Base-by-base conservation (phyloP, 495 filamentous ascomycete species). In the Clavariopsis aquatica region DNA sequence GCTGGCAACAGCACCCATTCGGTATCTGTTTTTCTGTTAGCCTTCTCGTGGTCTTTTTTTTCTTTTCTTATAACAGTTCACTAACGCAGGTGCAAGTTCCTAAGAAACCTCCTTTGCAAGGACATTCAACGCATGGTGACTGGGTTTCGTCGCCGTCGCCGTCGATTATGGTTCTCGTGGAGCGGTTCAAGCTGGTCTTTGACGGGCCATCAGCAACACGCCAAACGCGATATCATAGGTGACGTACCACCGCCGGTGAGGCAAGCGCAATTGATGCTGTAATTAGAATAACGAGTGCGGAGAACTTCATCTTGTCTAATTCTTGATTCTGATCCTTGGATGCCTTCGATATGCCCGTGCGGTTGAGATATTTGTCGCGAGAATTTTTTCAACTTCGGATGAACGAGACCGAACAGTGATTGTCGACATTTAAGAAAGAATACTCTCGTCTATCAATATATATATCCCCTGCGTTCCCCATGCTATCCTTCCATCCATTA, bases 1-100 rank as follows among this genome's bases (percentile, higher is more conserved):
- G n/a, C 26, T 17, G 62, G 54, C 65, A 68, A 49, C 65, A 68
- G 49, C 65, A 68, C n/a, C 65, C 65, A 31, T 68, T 63, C 12
- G 59, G 59, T 4, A 68, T 23, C 65, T 67, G 24, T 22, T 29
- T 51, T 1, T 3, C 19, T 19, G 47, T 59, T 53, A 45, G 34
- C 27, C 1, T 53, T 6, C 9, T 31, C 41, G 23, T 12, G 13
- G 8, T 23, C 54, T 31, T 9, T 8, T 20, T 15, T 7, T 5
- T 5, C 46, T 20, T n/a, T n/a, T n/a, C n/a, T n/a, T n/a, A n/a
- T n/a, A n/a, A n/a, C 5, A 24, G 0, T 57, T 10, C 38, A 62
- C 65, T 63, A 15, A 68, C 65, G 55, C 65, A 68, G 36, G 15
- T 55, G 59, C 65, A 68, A 12, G 8, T 12, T 36, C 10, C n/a